Evolutionary conservation across 2,329 filamentous ascomycete genomes (phyloP).

Genomic region (Hypoxylon sp.): DNA sequence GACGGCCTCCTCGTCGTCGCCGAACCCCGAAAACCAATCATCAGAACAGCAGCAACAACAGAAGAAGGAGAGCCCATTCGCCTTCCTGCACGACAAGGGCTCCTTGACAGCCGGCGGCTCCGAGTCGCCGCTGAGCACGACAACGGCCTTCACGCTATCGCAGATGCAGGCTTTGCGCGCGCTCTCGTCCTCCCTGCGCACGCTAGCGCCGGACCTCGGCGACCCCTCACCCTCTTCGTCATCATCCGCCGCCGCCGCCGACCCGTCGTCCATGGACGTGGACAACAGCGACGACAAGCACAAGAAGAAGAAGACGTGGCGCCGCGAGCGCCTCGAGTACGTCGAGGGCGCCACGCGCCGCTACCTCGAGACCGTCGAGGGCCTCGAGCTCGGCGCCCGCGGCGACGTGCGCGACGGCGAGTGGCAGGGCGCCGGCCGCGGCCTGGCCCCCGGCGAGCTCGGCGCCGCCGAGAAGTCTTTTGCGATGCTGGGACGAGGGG

Average conservation of each 20-base stretch:
- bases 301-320: slow-evolving; percentile 60
- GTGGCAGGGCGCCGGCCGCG: slow-evolving; percentile 65
- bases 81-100: slow-evolving; percentile 65
- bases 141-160: slow-evolving; percentile 78
- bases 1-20: slow-evolving; percentile 16
- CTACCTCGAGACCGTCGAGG: slow-evolving; percentile 75
- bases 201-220: slow-evolving; percentile 71
- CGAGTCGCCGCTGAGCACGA: slow-evolving; percentile 69
- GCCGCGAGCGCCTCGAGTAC: slow-evolving; percentile 78
- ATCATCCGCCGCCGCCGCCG: too few relatives aligned
- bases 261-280: slow-evolving; percentile 36
- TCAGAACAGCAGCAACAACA: neutral
- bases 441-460: slow-evolving; percentile 60
- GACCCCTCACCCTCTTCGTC: slow-evolving; percentile 2
- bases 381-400: slow-evolving; percentile 68
- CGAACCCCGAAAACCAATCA: slow-evolving; percentile 8
- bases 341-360: slow-evolving; percentile 80
- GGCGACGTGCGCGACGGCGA: slow-evolving; percentile 72
- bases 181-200: slow-evolving; percentile 66
- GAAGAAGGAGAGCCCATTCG: slow-evolving; percentile 51
- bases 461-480: slow-evolving; percentile 63
- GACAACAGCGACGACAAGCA: slow-evolving; percentile 45
- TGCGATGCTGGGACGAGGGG: slow-evolving; percentile 51
- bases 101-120: slow-evolving; percentile 59
- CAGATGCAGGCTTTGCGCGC: slow-evolving; percentile 82